Base-by-base conservation (phyloP, 768 basidiomycete genomes). In the Exidia glandulosa region DNA sequence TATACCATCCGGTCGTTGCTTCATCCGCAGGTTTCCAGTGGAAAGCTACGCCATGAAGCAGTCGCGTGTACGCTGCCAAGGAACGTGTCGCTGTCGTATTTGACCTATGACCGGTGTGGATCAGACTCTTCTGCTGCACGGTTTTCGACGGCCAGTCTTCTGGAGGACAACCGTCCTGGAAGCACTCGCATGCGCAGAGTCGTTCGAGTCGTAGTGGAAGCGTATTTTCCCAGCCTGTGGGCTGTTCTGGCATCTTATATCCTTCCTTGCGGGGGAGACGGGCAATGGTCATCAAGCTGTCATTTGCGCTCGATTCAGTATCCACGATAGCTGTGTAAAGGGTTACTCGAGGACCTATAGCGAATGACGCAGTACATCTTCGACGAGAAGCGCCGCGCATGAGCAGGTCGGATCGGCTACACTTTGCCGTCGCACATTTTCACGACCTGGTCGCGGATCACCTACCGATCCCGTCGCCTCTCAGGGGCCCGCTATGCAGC, bases 201-300 rank as follows among this genome's bases (percentile, higher is more conserved):
- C 32, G 82, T 79, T 30, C 79, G 86, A 34, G 87, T 88, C 89
- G 57, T 89, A 90, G 62, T 82, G 88, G 47, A 91, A 93, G 64
- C 81, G 88, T 56, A 80, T 90, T 66, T 81, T 82, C n/a, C 88
- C 88, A 0, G 87, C 90, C 3, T 81, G 87, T 29, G 90, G 86
- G 29, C 72, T 95, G 27, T 93, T 95, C 72, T 80, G 87, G 64
- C 88, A 90, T 64, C 76, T 94, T 58, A 88, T 90, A 0, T 89
- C 90, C 5, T 91, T 93, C 69, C 77, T 97, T 58, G 88, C 90
- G 63, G 89, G 88, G 5, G 93, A 95, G 65, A 86, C 88, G 66
- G 82, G 82, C 1, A 75, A 81, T 10, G 94, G 94, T 70, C 84
- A 90, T 57, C 89, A 94, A 68, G 84, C 87, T 0, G 90, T 90